phyloP scores from a whole-genome alignment of 179 eudicot genomes.

The Heliamphora pulchella region DNA sequence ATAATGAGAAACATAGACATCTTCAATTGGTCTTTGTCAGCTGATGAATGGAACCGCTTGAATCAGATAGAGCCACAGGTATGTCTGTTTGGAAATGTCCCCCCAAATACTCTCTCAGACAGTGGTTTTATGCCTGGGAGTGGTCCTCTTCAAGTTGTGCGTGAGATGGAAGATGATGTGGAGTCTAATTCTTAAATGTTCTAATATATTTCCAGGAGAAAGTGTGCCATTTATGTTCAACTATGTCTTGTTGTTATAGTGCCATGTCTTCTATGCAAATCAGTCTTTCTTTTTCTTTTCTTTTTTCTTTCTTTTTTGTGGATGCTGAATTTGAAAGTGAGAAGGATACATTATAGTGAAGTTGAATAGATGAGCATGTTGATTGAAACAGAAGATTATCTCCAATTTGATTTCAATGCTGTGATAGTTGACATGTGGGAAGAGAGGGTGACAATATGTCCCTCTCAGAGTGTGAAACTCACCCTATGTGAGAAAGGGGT shows the following conservation, averaged over 20 bases:
- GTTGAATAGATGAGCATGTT: no score
- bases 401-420: no score
- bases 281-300: no score
- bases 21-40: conserved; percentile 28
- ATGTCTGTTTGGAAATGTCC: conserved; percentile 27
- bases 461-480: no score
- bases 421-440: no score
- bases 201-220: neutral
- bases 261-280: neutral
- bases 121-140: conserved; percentile 22
- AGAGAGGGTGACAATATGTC: no score
- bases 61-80: conserved; percentile 36
- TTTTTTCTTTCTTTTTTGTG: no score
- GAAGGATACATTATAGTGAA: no score
- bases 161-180: conserved; percentile 30
- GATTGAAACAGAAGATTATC: no score
- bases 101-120: conserved; percentile 17
- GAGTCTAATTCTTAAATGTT: conserved; percentile 23
- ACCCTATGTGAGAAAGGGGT: no score
- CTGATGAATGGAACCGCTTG: conserved; percentile 23
- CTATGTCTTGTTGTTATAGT: neutral
- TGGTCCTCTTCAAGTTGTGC: conserved; percentile 34
- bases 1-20: conserved; percentile 31
- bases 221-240: neutral
- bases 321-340: no score